Percentiles rank a stretch among this genome's conserved stretches.
Conservation (phyloP, 208 protist species). For the Wallacemonas collosoma region DNA sequence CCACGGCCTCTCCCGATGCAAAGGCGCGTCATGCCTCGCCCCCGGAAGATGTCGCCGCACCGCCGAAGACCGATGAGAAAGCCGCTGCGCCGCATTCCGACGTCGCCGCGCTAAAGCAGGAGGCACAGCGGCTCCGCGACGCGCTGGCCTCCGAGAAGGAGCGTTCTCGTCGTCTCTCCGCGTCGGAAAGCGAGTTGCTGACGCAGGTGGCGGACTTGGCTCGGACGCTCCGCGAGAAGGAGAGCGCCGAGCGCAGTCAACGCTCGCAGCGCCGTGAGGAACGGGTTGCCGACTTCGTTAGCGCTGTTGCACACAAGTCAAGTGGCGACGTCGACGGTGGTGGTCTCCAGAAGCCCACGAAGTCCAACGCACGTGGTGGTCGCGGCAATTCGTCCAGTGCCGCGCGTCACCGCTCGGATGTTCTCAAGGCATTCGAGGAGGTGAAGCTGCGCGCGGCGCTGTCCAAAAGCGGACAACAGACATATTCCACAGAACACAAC, state of each 20-base stretch:
- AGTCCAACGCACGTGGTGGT: neutral
- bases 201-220: conserved; percentile 43
- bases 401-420: conserved; percentile 2
- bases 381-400: neutral
- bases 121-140: conserved; percentile 2
- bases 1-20: neutral
- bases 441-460: conserved; percentile 5
- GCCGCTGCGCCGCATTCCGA: neutral
- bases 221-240: conserved; percentile 39
- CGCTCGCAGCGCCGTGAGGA: conserved; percentile 31
- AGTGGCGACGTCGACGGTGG: neutral
- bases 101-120: neutral
- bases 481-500: too few species aligned
- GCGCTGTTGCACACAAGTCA: neutral
- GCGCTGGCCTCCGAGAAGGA: conserved; percentile 26
- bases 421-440: conserved; percentile 15
- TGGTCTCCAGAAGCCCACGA: neutral
- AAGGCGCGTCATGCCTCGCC: neutral
- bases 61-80: neutral
- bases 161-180: conserved; percentile 31
- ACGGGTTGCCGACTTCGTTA: neutral
- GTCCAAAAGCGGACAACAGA: too few species aligned
- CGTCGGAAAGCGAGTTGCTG: conserved; percentile 45
- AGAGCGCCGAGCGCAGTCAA: conserved; percentile 33
- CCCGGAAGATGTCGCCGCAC: neutral